Conservation (phyloP, 2,329 filamentous ascomycete genomes). For the Fusarium sp. region DNA sequence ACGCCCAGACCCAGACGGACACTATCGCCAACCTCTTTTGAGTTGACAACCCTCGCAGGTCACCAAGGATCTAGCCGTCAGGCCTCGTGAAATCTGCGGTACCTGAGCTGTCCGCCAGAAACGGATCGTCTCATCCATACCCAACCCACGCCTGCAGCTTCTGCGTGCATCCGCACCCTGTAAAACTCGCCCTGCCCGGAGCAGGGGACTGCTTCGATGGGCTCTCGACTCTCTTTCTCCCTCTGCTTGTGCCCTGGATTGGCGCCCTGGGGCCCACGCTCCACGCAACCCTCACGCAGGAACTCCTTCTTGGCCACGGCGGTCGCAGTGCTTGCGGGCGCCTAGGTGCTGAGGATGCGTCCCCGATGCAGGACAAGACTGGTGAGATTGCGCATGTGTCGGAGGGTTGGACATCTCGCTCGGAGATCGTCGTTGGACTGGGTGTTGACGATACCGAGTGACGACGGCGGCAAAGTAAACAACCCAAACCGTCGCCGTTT, state of each 20-base stretch:
- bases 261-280: slow-evolving; percentile 36
- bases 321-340: slow-evolving; percentile 32
- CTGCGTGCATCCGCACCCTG: slow-evolving; percentile 16
- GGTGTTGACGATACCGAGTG: slow-evolving; percentile 34
- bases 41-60: slow-evolving; percentile 26
- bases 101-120: slow-evolving; percentile 16
- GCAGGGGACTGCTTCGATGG: slow-evolving; percentile 10
- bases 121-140: slow-evolving; percentile 29
- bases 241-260: slow-evolving; percentile 18
- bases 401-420: slow-evolving; percentile 11
- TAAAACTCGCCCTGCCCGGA: slow-evolving; percentile 35
- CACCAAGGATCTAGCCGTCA: slow-evolving; percentile 3
- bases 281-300: slow-evolving; percentile 44
- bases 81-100: slow-evolving; percentile 1
- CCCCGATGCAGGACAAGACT: slow-evolving; percentile 11
- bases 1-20: slow-evolving; percentile 12
- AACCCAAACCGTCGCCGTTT: slow-evolving; percentile 15
- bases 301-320: slow-evolving; percentile 37
- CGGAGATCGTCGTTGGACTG: slow-evolving; percentile 22
- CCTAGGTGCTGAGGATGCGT: slow-evolving; percentile 13
- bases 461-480: slow-evolving; percentile 40
- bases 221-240: background rate
- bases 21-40: slow-evolving; percentile 26
- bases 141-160: slow-evolving; percentile 33
- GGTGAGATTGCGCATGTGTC: slow-evolving; percentile 17